These are phyloP conservation scores for Gaeumannomyces tritici DNA, from an alignment of 2,329 filamentous ascomycete species.

Conservation along the genomic window DNA sequence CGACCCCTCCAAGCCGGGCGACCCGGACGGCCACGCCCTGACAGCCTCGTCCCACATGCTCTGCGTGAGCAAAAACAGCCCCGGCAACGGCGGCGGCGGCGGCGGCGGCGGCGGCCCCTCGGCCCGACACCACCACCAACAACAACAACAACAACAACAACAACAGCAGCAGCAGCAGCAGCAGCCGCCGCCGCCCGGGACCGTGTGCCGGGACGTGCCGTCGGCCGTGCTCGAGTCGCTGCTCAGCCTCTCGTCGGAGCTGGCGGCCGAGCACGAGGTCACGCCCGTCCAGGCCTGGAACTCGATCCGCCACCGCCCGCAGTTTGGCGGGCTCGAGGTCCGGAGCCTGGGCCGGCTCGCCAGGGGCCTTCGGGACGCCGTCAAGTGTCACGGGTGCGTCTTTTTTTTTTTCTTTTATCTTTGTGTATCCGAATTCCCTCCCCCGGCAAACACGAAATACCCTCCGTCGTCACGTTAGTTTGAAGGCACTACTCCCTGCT, in stretches of 20 bases:
- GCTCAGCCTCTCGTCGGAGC: conserved; percentile 13
- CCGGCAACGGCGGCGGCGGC: too few species aligned
- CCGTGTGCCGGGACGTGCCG: conserved; percentile 9
- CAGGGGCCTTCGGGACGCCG: conserved; percentile 16
- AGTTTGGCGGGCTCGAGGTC: conserved; percentile 19
- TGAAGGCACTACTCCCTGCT: neutral
- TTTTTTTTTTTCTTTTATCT: neutral
- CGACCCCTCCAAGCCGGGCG: conserved; percentile 13
- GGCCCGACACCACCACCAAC: too few species aligned
- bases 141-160: too few species aligned
- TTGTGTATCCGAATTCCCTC: too few species aligned
- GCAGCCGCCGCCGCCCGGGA: neutral
- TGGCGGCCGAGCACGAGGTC: conserved; percentile 22
- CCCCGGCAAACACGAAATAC: too few species aligned
- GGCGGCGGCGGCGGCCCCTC: too few species aligned
- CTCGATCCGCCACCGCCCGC: conserved; percentile 19
- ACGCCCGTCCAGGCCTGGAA: conserved; percentile 29
- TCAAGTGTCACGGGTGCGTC: conserved; percentile 27
- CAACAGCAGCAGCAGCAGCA: too few species aligned
- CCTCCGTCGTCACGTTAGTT: too few species aligned
- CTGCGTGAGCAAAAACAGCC: neutral
- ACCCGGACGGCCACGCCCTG: conserved; percentile 18
- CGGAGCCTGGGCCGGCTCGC: conserved; percentile 16
- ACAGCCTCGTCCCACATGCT: conserved; percentile 15
- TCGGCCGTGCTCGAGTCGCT: conserved; percentile 13